phyloP scores from a whole-genome alignment of 73 alveolate genomes.

The Tetrahymena thermophila region DNA sequence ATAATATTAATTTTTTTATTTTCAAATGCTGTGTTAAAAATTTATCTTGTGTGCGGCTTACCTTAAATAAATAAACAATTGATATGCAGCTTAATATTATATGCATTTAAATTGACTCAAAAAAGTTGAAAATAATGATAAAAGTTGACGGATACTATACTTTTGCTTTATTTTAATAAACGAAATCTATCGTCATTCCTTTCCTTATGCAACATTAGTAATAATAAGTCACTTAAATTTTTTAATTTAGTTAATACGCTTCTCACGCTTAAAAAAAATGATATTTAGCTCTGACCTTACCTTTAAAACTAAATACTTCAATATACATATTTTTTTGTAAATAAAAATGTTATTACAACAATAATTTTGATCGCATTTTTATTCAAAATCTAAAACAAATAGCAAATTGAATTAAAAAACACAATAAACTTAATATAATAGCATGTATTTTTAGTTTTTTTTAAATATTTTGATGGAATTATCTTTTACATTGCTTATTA shows the following conservation, averaged over 20 bases:
- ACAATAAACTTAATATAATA: too few species aligned
- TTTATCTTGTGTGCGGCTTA: not conserved
- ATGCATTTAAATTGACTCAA: not conserved
- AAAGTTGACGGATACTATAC: not conserved
- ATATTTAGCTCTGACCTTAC: not conserved
- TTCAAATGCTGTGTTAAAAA: not conserved
- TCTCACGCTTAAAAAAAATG: not conserved
- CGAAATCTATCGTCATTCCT: not conserved
- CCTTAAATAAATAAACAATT: not conserved
- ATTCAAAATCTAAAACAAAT: too few species aligned
- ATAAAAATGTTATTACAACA: too few species aligned
- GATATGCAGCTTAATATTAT: not conserved
- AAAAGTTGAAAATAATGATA: not conserved
- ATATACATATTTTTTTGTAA: too few species aligned
- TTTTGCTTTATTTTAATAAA: not conserved
- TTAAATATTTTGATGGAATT: too few species aligned
- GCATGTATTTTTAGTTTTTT: too few species aligned
- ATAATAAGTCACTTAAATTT: not conserved
- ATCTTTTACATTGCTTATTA: too few species aligned
- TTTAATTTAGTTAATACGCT: not conserved
- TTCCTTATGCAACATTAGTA: not conserved
- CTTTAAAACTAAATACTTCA: not conserved
- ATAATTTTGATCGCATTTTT: too few species aligned
- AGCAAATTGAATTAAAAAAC: too few species aligned
- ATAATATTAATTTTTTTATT: too few species aligned